These are phyloP conservation scores for Candida sp. DNA, from an alignment of 1,139 yeast genomes.

Conservation along the genomic window DNA sequence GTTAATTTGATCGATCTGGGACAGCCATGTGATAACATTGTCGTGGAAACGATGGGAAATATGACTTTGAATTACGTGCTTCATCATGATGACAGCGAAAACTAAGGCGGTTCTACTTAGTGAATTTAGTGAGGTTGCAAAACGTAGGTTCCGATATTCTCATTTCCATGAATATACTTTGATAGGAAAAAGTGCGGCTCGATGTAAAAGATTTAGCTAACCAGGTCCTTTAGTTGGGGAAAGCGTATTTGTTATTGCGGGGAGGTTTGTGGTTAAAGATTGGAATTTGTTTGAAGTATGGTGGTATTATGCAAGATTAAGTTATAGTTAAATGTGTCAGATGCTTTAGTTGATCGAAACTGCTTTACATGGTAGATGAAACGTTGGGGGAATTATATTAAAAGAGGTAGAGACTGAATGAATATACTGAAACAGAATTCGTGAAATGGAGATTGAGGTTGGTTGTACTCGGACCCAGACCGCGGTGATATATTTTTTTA, in stretches of 20 bases:
- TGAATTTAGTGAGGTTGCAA: slow-evolving; percentile 51
- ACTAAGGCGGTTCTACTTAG: slow-evolving; percentile 7
- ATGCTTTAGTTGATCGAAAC: too few relatives aligned
- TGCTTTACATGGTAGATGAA: too few relatives aligned
- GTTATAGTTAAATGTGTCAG: too few relatives aligned
- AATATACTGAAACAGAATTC: too few relatives aligned
- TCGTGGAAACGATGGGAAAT: slow-evolving; percentile 12
- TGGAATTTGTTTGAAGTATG: slow-evolving; percentile 32
- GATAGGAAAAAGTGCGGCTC: slow-evolving; percentile 38
- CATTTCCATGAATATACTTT: slow-evolving; percentile 57
- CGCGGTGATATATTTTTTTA: too few relatives aligned
- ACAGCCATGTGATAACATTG: slow-evolving; percentile 9
- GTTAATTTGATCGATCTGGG: slow-evolving; percentile 19
- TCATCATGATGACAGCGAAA: neutral
- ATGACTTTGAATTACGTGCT: slow-evolving; percentile 9
- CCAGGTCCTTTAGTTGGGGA: slow-evolving; percentile 1
- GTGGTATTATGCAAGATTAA: too few relatives aligned
- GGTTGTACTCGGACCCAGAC: too few relatives aligned
- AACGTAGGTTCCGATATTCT: slow-evolving; percentile 59
- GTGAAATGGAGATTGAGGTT: too few relatives aligned
- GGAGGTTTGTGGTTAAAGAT: slow-evolving; percentile 18
- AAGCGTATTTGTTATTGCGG: slow-evolving; percentile 13
- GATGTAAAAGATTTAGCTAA: slow-evolving; percentile 21
- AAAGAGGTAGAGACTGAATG: too few relatives aligned
- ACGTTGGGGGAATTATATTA: too few relatives aligned